Evolutionary conservation across 2,329 filamentous ascomycete species (phyloP).

Genomic region (Sarocladium oryzae): DNA sequence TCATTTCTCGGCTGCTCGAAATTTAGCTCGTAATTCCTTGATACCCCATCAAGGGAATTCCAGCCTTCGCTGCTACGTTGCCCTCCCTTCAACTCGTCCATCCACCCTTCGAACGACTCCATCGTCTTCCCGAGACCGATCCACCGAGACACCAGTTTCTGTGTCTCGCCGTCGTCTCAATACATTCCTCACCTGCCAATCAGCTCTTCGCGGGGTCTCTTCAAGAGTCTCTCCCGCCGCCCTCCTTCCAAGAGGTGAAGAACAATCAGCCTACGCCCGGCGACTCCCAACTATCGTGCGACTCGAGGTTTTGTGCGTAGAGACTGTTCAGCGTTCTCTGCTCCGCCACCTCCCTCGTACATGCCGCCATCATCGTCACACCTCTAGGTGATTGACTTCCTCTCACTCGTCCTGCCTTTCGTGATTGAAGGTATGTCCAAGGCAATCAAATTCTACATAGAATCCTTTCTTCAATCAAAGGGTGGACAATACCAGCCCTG

Average conservation of each 20-base stretch:
- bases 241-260: slow-evolving; percentile 1
- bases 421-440: slow-evolving; percentile 1
- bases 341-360: neutral
- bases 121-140: slow-evolving; percentile 11
- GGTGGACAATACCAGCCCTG: neutral
- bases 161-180: slow-evolving; percentile 5
- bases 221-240: neutral
- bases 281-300: neutral
- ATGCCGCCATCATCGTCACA: neutral
- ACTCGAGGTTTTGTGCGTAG: neutral
- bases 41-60: slow-evolving; percentile 11
- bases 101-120: slow-evolving; percentile 11
- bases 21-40: slow-evolving; percentile 32
- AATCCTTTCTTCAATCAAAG: neutral
- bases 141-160: slow-evolving; percentile 1
- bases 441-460: neutral
- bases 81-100: slow-evolving; percentile 10
- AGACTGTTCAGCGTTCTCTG: neutral
- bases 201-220: slow-evolving; percentile 2
- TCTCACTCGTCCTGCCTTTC: neutral
- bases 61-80: slow-evolving; percentile 6
- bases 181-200: slow-evolving; percentile 7
- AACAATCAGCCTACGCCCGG: neutral
- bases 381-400: neutral
- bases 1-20: slow-evolving; percentile 13